These are phyloP conservation scores for Umbellularia californica DNA, from an alignment of 164 flowering plant genomes.

Conservation along the genomic window DNA sequence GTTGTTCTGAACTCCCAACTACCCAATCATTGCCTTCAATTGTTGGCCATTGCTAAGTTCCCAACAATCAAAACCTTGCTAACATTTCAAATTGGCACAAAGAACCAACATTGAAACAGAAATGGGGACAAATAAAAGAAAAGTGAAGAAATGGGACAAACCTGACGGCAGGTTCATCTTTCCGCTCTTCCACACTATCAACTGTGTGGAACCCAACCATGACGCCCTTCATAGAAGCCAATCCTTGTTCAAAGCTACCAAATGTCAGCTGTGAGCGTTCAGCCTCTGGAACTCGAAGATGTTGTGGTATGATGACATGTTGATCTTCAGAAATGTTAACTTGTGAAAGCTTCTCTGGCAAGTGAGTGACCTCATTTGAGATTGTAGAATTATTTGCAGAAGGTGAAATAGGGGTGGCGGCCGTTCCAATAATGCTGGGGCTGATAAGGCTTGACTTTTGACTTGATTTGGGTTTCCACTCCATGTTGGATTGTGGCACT, in stretches of 20 bases:
- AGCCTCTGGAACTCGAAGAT: constrained; percentile 79
- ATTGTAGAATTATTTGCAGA: constrained; percentile 35
- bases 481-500: constrained; percentile 63
- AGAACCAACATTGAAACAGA: neutral
- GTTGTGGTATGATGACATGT: constrained; percentile 86
- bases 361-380: constrained; percentile 28
- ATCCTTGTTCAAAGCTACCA: constrained; percentile 77
- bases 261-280: constrained; percentile 69
- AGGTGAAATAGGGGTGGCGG: constrained; percentile 40
- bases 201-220: constrained; percentile 32
- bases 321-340: constrained; percentile 46
- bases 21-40: too few relatives aligned
- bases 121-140: neutral
- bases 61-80: too few relatives aligned
- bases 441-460: constrained; percentile 37
- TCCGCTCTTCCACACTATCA: constrained; percentile 30
- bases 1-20: too few relatives aligned
- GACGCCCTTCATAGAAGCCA: constrained; percentile 32
- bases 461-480: constrained; percentile 92
- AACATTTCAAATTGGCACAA: too few relatives aligned
- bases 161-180: constrained; percentile 53
- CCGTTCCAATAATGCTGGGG: constrained; percentile 54
- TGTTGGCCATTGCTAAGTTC: too few relatives aligned
- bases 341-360: constrained; percentile 54
- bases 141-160: constrained; percentile 21